Base-by-base conservation (phyloP, 2,329 filamentous ascomycete genomes). In the Colletotrichum euphorbiae region DNA sequence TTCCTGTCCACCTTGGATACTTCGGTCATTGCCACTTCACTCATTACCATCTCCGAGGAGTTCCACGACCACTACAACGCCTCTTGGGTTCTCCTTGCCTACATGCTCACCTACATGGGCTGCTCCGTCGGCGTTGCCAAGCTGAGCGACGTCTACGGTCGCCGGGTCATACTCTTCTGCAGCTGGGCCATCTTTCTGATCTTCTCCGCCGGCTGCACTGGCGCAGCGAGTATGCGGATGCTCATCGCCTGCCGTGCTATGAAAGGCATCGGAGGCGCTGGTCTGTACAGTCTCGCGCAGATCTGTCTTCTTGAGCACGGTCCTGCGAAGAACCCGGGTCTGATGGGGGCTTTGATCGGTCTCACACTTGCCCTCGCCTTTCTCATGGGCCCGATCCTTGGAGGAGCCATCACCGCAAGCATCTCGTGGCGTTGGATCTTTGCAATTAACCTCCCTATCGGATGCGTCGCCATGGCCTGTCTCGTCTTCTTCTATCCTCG, bases 251-350 rank as follows among this genome's bases (percentile, higher is more conserved):
- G 82, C 65, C 84, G 87, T 19, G 85, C 85, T 1, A 83, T 89
- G 13, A 87, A 89, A 65, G 87, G 87, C 4, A 82, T 89, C 48
- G 88, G 88, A 0, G 88, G 86, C 2, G 87, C 88, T 8, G 88
- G 88, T 0, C 77, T 90, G 24, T 90, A 89, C 75, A 88, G 86
- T 70, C 76, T 90, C 46, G 84, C 85, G 1, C 85, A 89, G 64
- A 85, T 88, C 59, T 82, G 83, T 12, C 79, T 89, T 1, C 80
- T 88, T 31, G 87, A 89, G 69, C 80, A 89, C 57, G 85, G 86
- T 0, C 87, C 85, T 12, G 80, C 80, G 3, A 78, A 85, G 70
- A 82, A 81, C 7, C 85, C 86, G 3, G 83, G 84, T 59, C 73
- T 88, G 15, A 83, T 89, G 46, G 85, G 87, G 2, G 84, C 84